Conservation (phyloP, 139 green algal genomes). For the Pseudopediastrum boryanum region DNA sequence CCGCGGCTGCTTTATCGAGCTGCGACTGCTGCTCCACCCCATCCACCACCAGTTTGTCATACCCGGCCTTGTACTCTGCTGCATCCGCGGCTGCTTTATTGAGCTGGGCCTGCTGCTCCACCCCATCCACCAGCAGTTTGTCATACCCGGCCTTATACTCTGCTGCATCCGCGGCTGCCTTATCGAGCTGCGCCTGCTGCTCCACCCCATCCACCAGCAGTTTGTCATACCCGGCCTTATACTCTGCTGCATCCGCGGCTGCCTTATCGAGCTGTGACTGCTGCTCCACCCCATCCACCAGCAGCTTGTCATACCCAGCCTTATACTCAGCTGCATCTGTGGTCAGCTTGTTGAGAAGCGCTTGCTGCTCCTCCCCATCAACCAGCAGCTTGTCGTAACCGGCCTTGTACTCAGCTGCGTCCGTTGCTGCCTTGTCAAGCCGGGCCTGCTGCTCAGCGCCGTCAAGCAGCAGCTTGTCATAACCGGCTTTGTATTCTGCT, state of each 20-base stretch:
- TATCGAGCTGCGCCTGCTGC: constrained; percentile 19
- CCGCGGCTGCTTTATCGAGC: background rate
- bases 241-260: constrained; percentile 20
- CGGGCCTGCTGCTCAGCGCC: background rate
- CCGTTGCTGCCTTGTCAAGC: constrained; percentile 7
- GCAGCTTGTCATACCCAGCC: constrained; percentile 25
- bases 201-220: background rate
- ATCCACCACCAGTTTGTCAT: constrained; percentile 18
- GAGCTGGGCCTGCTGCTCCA: constrained; percentile 36
- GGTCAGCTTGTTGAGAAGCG: background rate
- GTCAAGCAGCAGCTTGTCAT: constrained; percentile 26
- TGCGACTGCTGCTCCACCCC: background rate
- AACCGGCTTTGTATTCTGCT: constrained; percentile 29
- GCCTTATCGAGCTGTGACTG: constrained; percentile 6
- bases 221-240: constrained; percentile 37
- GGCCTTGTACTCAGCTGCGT: constrained; percentile 22
- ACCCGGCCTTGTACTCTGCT: constrained; percentile 31
- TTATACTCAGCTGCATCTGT: constrained; percentile 32
- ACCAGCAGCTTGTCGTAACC: constrained; percentile 27
- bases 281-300: background rate
- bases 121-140: constrained; percentile 18
- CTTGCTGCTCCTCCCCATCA: background rate
- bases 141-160: constrained; percentile 36
- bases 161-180: constrained; percentile 27
- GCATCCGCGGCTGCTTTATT: constrained; percentile 33